Base-by-base conservation (phyloP, 2,329 filamentous ascomycete species). In the Lasiodiplodia gonubiensis region DNA sequence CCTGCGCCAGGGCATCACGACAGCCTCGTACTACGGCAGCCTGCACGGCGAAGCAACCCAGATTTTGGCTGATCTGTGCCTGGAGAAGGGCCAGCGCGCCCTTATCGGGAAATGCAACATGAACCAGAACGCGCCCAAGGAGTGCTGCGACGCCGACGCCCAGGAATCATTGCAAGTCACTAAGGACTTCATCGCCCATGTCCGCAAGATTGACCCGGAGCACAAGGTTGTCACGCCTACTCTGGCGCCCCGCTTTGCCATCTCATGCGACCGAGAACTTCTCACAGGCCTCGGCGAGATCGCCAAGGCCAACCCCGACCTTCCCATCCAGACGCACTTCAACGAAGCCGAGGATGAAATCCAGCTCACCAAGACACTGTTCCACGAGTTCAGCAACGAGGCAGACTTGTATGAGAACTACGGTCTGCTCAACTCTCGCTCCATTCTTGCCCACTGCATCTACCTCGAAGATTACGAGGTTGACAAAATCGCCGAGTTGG, bases 361-460 rank as follows among this genome's bases (percentile, higher is more conserved):
- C 64, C 70, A 79, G 1, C 82, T 84, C 23, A 90, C 88, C 0
- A 76, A 75, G 8, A 74, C 80, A 0, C 76, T 90, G 2, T 90
- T 89, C 70, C 86, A 87, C 0, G 75, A 81, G 0, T 87, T 87
- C 60, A 70, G 73, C 2, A 86, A 81, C 65, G 88, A 90, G 74
- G 86, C 83, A 0, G 86, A 89, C 64, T 78, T 91, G 3, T 91
- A 90, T 71, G 77, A 80, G 11, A 74, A 80, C 70, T 88, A 84
- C 68, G 83, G 83, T 0, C 76, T 91, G 4, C 79, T 92, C 6
- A 84, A 79, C 1, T 69, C 77, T 3, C 82, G 85, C 10, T 84
- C 86, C 0, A 89, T 91, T 67, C 83, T 91, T 0, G 89, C 89
- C 0, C 89, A 91, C 73, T 90, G 88, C 77, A 90, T 87, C 67